Percentiles rank a stretch among this genome's conserved stretches.
phyloP scores from a whole-genome alignment of 2,329 filamentous ascomycete genomes.

The Trichophyton benhamiae region DNA sequence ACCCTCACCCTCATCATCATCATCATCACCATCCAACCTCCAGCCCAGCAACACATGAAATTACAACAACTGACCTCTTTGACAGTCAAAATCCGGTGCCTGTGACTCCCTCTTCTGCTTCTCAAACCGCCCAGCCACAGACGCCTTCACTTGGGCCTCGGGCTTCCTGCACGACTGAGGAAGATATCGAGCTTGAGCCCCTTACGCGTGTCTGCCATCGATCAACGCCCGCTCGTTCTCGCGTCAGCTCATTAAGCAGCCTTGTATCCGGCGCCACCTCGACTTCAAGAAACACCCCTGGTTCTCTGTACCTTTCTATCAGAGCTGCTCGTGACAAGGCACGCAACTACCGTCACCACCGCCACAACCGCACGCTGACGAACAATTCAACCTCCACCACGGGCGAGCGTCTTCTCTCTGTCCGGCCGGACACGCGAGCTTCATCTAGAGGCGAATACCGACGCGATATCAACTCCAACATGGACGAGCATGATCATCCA shows the following conservation, averaged over 20 bases:
- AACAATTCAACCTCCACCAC: constrained; percentile 2
- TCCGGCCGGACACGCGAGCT: neutral
- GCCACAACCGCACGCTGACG: constrained; percentile 6
- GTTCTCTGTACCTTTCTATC: constrained; percentile 12
- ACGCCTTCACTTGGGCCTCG: neutral
- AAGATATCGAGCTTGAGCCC: neutral
- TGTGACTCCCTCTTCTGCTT: constrained; percentile 1
- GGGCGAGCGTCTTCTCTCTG: neutral
- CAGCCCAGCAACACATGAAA: neutral
- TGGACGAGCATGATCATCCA: neutral
- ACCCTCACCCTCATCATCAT: too few species aligned
- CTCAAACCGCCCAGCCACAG: neutral
- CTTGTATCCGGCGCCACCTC: constrained; percentile 4
- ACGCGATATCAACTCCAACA: neutral
- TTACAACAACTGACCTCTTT: constrained; percentile 10
- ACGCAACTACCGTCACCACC: neutral
- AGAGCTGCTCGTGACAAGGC: constrained; percentile 9
- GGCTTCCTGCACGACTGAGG: neutral
- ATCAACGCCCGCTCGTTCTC: neutral
- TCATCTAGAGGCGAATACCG: neutral
- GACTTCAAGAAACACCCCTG: constrained; percentile 4
- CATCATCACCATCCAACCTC: neutral
- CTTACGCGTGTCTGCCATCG: neutral
- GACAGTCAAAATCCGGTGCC: constrained; percentile 12
- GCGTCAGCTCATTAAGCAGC: neutral